Evolutionary conservation across 1,284 basidiomycete genomes (phyloP).

Genomic region (Cutaneotrichosporon sp.): DNA sequence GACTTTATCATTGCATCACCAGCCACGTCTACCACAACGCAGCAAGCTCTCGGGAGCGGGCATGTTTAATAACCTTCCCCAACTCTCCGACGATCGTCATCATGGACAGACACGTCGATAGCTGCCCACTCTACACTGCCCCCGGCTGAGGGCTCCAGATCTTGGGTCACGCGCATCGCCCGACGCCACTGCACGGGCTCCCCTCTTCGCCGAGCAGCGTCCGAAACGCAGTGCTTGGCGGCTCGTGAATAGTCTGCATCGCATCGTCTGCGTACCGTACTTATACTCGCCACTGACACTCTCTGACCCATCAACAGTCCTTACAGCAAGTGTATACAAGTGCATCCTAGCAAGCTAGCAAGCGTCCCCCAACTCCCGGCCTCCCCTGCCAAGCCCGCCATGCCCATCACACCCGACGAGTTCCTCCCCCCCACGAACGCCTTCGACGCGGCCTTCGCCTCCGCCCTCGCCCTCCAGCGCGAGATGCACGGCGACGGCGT

Average conservation of each 20-base stretch:
- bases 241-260: no score
- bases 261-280: no score
- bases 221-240: not conserved
- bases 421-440: not conserved
- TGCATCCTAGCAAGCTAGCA: no score
- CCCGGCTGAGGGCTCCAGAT: not conserved
- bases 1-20: not conserved
- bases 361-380: no score
- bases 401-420: slow-evolving; percentile 10
- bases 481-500: not conserved
- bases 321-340: no score
- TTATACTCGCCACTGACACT: not conserved
- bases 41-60: no score
- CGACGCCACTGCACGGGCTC: not conserved
- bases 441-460: slow-evolving; percentile 4
- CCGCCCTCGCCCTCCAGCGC: not conserved
- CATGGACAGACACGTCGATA: no score
- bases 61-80: not conserved
- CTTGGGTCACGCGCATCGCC: no score
- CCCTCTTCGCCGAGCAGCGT: not conserved
- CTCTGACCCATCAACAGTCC: no score
- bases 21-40: no score
- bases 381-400: not conserved
- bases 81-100: no score
- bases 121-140: no score